Base-by-base conservation (phyloP, 2,329 filamentous ascomycete genomes). In the Epichloe scottii region DNA sequence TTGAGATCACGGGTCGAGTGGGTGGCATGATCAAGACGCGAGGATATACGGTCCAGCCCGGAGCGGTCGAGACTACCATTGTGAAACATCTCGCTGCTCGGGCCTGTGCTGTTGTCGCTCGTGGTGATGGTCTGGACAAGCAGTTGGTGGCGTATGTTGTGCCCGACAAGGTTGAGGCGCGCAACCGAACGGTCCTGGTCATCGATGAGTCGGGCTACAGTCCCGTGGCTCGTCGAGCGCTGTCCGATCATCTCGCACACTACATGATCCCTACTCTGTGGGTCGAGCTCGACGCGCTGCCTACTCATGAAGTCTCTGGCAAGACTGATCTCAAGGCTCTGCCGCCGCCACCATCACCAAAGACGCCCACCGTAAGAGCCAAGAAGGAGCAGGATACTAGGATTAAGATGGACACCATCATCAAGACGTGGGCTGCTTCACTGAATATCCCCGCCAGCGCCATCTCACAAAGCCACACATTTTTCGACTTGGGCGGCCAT, bases 191-290 rank as follows among this genome's bases (percentile, higher is more conserved):
- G 0, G 66, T 71, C 4, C 72, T 87, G 3, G 77, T 84, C 45
- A 79, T 89, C 45, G 81, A 89, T 53, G 78, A 83, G 51, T 77
- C 80, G 30, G 85, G 84, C 5, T 83, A 86, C 64, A 89, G 85
- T 57, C 81, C 85, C 1, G 75, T 75, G 5, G 81, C 85, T 3
- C 77, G 87, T 45, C 78, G 81, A 51, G 75, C 76, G 15, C 73
- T 91, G 2, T 75, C 81, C 1, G 70, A 76, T 15, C 80, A 81
- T 55, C 74, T 91, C 33, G 87, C 87, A 1, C 85, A 87, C 55
- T 91, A 91, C 66, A 90, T 91, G 87, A 84, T 91, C 50, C 87
- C 87, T 0, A 75, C 84, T 1, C 66, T 89, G 3, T 91, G 87
- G 87, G 81, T 90, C 38, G 78, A 85, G 59, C 67, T 90, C 34